Evolutionary conservation across 2,329 filamentous ascomycete genomes (phyloP).

Genomic region (Pseudogymnoascus pannorum): DNA sequence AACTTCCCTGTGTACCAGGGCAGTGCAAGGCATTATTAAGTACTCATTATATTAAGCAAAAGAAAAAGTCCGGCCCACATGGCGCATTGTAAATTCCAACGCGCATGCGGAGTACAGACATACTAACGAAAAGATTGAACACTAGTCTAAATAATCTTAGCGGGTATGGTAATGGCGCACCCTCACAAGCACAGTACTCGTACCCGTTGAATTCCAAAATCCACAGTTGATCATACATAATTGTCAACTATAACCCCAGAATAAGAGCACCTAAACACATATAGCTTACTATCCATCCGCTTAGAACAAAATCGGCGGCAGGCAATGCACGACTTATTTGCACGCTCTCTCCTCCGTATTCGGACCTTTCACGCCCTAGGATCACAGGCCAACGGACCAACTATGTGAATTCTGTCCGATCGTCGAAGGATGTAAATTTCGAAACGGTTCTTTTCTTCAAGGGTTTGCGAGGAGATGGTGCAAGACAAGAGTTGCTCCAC

Average conservation of each 20-base stretch:
- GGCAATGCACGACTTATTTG: background rate
- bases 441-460: background rate
- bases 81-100: background rate
- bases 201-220: background rate
- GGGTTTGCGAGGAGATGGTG: background rate
- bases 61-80: background rate
- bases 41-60: background rate
- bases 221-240: background rate
- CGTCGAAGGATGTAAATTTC: background rate
- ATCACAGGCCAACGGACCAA: background rate
- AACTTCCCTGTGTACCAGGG: background rate
- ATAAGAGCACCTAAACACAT: background rate
- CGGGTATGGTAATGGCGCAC: background rate
- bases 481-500: background rate
- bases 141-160: background rate
- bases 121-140: background rate
- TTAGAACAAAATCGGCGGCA: background rate
- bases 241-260: background rate
- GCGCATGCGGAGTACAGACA: too few relatives aligned
- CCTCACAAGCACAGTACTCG: background rate
- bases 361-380: background rate
- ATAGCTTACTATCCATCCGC: background rate
- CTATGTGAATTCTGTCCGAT: background rate
- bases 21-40: background rate
- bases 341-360: background rate